Evolutionary conservation across 371 early-diverging fungal genomes (phyloP).

Genomic region (Mucor racemosus): DNA sequence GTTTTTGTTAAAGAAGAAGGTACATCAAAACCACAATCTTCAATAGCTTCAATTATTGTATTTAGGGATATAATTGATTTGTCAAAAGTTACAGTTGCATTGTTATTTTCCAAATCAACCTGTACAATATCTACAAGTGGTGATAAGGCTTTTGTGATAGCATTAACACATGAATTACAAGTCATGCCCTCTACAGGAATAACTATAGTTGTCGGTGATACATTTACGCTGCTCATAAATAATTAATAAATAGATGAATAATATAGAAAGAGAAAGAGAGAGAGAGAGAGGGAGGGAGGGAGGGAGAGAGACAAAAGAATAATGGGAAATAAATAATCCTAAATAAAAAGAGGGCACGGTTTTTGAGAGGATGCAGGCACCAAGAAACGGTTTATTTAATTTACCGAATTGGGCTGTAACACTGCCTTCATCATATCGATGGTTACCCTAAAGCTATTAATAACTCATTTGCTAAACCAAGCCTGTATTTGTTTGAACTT

Average conservation of each 20-base stretch:
- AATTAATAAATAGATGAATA: not conserved
- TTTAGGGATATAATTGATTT: not conserved
- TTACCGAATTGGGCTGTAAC: too few species aligned
- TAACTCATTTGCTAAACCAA: too few species aligned
- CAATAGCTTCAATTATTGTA: slow-evolving; percentile 41
- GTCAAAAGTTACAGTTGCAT: slow-evolving; percentile 44
- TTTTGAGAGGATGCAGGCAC: too few species aligned
- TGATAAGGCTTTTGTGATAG: slow-evolving; percentile 42
- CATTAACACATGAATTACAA: slow-evolving; percentile 64
- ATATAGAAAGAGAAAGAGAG: not conserved
- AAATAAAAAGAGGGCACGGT: too few species aligned
- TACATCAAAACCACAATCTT: slow-evolving; percentile 37
- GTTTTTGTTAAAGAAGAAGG: not conserved
- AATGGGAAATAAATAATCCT: not conserved
- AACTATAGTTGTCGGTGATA: slow-evolving; percentile 9
- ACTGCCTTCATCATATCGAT: too few species aligned
- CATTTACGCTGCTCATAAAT: not conserved
- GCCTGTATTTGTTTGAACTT: too few species aligned
- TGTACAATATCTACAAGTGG: slow-evolving; percentile 40
- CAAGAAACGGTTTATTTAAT: too few species aligned
- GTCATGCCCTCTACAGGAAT: slow-evolving; percentile 67
- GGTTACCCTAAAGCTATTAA: too few species aligned
- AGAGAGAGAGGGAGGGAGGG: too few species aligned
- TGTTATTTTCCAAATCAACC: slow-evolving; percentile 43
- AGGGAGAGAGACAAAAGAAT: not conserved